Conservation (phyloP, 768 basidiomycete species). For the Hericium alpestre region DNA sequence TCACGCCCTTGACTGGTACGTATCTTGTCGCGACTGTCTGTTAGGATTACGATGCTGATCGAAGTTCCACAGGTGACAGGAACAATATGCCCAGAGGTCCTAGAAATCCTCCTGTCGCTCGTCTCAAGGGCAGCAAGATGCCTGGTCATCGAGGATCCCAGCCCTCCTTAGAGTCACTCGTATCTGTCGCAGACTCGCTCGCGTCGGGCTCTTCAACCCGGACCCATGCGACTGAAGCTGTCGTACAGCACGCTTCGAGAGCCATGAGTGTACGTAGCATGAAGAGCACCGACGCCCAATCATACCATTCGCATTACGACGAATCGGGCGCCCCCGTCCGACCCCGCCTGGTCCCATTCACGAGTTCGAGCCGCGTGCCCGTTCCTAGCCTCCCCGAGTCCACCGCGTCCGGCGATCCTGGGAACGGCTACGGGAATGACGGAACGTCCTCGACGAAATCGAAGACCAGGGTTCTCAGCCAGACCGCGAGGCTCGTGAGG, state of each 20-base stretch:
- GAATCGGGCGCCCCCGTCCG: constrained; percentile 20
- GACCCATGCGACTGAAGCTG: constrained; percentile 33
- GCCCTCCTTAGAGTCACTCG: constrained; percentile 14
- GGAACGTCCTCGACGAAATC: constrained; percentile 3
- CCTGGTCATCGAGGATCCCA: constrained; percentile 8
- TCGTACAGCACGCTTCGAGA: constrained; percentile 38
- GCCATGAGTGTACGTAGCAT: constrained; percentile 44
- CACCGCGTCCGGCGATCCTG: background rate
- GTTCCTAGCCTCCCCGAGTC: constrained; percentile 34
- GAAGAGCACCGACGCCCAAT: constrained; percentile 29
- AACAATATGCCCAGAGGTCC: constrained; percentile 50
- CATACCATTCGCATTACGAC: constrained; percentile 22
- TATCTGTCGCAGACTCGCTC: constrained; percentile 19
- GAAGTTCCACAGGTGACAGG: constrained; percentile 44
- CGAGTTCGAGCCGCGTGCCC: constrained; percentile 55
- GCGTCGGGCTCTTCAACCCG: constrained; percentile 21
- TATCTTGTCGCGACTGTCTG: constrained; percentile 19
- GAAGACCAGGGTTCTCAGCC: constrained; percentile 39
- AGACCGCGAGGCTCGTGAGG: constrained; percentile 51
- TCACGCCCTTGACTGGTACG: constrained; percentile 9
- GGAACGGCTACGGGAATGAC: constrained; percentile 1
- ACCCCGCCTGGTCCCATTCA: constrained; percentile 65
- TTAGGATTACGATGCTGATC: constrained; percentile 27
- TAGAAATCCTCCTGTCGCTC: constrained; percentile 22
- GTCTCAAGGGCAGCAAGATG: constrained; percentile 18